Evolutionary conservation across 2,329 filamentous ascomycete genomes (phyloP).

Genomic region (Pezicula rhizophila): DNA sequence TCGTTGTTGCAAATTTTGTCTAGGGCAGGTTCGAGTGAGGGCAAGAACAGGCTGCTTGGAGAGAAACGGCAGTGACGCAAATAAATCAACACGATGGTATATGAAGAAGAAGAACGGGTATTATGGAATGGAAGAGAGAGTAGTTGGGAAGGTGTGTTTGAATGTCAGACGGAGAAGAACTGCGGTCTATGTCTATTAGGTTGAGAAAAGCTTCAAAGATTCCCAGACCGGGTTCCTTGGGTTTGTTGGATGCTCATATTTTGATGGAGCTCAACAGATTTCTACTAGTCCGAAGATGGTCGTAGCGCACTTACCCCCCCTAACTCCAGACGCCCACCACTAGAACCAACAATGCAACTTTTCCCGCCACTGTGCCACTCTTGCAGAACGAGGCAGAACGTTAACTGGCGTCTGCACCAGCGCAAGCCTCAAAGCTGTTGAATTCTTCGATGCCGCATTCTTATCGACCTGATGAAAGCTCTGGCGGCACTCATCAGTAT

Average conservation of each 20-base stretch:
- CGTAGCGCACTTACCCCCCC: not conserved
- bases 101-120: conserved; percentile 2
- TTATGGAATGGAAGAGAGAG: not conserved
- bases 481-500: not conserved
- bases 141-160: not conserved
- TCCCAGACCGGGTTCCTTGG: not conserved
- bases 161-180: not conserved
- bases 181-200: not conserved
- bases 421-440: no score
- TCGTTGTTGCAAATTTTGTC: conserved; percentile 4
- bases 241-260: conserved; percentile 2
- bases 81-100: conserved; percentile 1
- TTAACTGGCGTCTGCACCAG: no score
- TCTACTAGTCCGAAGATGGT: not conserved
- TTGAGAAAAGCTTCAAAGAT: not conserved
- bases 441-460: no score
- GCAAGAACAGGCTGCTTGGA: not conserved
- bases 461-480: not conserved
- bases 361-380: no score
- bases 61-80: not conserved
- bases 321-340: not conserved
- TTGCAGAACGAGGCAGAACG: no score
- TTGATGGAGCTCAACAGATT: conserved; percentile 1
- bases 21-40: not conserved
- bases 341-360: not conserved